Evolutionary conservation across 352 stramenopile genomes (phyloP).

Genomic region (Aphanomyces astaci): DNA sequence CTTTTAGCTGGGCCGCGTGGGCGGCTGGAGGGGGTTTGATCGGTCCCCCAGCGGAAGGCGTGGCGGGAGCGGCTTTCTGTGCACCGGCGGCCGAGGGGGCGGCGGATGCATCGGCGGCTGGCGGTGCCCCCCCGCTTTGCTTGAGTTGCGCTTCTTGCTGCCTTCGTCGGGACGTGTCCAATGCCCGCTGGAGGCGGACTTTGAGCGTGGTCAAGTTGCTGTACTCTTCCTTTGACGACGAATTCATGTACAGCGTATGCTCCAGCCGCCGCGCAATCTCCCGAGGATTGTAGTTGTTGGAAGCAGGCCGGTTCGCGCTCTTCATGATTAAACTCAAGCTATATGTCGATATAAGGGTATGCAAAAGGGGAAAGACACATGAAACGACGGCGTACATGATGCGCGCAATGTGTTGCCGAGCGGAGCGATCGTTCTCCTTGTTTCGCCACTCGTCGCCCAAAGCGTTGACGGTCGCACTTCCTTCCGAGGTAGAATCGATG

Average conservation of each 20-base stretch:
- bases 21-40: not conserved
- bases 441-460: constrained; percentile 59
- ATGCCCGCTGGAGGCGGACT: constrained; percentile 65
- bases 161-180: constrained; percentile 69
- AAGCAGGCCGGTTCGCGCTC: constrained; percentile 77
- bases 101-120: not conserved
- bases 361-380: not conserved
- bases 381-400: constrained; percentile 61
- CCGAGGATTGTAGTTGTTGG: constrained; percentile 82
- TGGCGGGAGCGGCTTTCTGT: not conserved
- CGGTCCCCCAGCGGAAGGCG: not conserved
- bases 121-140: constrained; percentile 31
- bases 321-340: constrained; percentile 87
- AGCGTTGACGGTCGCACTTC: not conserved
- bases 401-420: constrained; percentile 76
- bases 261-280: constrained; percentile 79
- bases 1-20: not conserved
- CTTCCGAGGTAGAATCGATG: not conserved
- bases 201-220: constrained; percentile 84
- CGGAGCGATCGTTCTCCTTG: constrained; percentile 72
- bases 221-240: constrained; percentile 75
- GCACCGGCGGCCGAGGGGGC: not conserved
- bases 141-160: constrained; percentile 67
- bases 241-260: constrained; percentile 83
- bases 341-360: constrained; percentile 7